A percentile compares a stretch with the other conserved stretches of the same genome.
Evolutionary conservation across 2,329 filamentous ascomycete genomes (phyloP).

Genomic region (Cladosporium austrohemisphaericum): DNA sequence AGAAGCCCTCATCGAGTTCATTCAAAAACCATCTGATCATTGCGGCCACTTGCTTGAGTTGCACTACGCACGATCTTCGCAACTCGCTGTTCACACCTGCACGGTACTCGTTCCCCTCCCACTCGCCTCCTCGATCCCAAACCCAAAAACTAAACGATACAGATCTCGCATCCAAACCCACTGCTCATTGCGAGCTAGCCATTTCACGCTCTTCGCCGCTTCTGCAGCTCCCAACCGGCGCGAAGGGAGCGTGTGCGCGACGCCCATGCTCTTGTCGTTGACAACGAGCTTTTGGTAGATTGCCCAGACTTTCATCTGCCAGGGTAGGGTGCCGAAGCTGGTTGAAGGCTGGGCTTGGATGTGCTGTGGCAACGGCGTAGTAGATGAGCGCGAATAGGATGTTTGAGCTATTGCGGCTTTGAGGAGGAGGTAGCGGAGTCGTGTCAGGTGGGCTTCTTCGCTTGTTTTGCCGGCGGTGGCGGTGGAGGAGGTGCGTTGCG

Average conservation of each 20-base stretch:
- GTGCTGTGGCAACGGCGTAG: slow-evolving; percentile 64
- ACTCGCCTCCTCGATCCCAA: slow-evolving; percentile 73
- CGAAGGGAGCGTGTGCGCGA: slow-evolving; percentile 52
- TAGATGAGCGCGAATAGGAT: slow-evolving; percentile 65
- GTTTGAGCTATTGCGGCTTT: slow-evolving; percentile 82
- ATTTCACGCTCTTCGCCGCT: slow-evolving; percentile 72
- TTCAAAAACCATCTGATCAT: too few species aligned
- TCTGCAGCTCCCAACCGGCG: slow-evolving; percentile 67
- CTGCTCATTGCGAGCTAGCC: slow-evolving; percentile 68
- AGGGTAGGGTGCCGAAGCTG: slow-evolving; percentile 70
- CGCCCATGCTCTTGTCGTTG: slow-evolving; percentile 65
- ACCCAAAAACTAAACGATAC: slow-evolving; percentile 80
- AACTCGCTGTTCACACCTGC: slow-evolving; percentile 18
- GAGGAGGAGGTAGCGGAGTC: slow-evolving; percentile 73
- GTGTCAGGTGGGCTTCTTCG: slow-evolving; percentile 73
- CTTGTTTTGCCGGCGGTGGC: slow-evolving; percentile 54
- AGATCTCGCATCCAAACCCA: slow-evolving; percentile 79
- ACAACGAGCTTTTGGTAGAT: slow-evolving; percentile 78
- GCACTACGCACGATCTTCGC: too few species aligned
- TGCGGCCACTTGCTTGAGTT: too few species aligned
- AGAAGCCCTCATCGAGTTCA: too few species aligned
- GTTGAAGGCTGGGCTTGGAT: slow-evolving; percentile 71
- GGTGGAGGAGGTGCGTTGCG: slow-evolving; percentile 66
- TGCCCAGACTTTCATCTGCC: slow-evolving; percentile 68
- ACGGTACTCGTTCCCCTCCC: slow-evolving; percentile 58